phyloP scores from a whole-genome alignment of 2,329 filamentous ascomycete genomes.

The Tolypocladium inflatum region DNA sequence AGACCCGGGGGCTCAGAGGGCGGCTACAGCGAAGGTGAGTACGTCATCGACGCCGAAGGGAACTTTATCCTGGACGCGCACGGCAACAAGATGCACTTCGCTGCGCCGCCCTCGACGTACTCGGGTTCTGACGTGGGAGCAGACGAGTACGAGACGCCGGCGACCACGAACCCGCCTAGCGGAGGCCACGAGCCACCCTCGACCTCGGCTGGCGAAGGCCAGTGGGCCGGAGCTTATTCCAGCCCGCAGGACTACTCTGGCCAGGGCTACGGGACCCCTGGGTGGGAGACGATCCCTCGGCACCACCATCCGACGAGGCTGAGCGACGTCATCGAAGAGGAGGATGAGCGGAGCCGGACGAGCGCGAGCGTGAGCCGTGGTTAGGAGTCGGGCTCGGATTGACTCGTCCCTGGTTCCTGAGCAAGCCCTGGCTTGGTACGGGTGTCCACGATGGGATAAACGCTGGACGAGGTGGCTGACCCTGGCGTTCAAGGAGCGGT shows the following conservation, averaged over 20 bases:
- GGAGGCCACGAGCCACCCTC: slow-evolving; percentile 21
- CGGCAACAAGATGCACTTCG: slow-evolving; percentile 49
- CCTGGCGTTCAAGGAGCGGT: too few relatives aligned
- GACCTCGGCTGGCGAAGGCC: slow-evolving; percentile 17
- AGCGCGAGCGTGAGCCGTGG: slow-evolving; percentile 55
- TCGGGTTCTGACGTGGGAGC: slow-evolving; percentile 39
- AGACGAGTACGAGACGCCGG: slow-evolving; percentile 50
- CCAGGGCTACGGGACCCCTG: slow-evolving; percentile 54
- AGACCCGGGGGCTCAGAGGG: slow-evolving; percentile 40
- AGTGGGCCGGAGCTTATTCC: slow-evolving; percentile 33
- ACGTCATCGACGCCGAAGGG: slow-evolving; percentile 52
- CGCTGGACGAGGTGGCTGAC: neutral
- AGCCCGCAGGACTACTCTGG: slow-evolving; percentile 54
- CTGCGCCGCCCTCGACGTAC: slow-evolving; percentile 32
- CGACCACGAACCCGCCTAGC: slow-evolving; percentile 30
- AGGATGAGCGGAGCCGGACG: slow-evolving; percentile 71
- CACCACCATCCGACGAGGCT: slow-evolving; percentile 84
- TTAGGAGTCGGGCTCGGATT: slow-evolving; percentile 14
- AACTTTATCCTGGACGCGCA: slow-evolving; percentile 51
- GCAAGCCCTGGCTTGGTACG: too few relatives aligned
- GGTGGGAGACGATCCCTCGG: slow-evolving; percentile 67
- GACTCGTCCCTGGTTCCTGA: neutral
- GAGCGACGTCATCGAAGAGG: slow-evolving; percentile 80
- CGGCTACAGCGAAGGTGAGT: slow-evolving; percentile 62
- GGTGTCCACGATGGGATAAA: neutral